Evolutionary conservation across 805 yeast genomes (phyloP).

Genomic region (Wickerhamomyces sydowiorum): DNA sequence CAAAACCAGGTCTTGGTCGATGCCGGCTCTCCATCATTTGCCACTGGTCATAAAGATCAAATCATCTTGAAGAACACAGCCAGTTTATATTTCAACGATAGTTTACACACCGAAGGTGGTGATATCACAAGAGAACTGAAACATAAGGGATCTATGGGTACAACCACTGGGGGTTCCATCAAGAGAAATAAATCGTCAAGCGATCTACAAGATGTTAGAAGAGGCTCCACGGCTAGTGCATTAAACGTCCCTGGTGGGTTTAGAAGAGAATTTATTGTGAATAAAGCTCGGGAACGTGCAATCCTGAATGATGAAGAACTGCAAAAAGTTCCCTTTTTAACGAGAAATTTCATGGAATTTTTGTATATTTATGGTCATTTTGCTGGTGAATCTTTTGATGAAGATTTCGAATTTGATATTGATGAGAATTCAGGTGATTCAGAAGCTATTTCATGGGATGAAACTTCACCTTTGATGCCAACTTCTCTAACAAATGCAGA

Average conservation of each 20-base stretch:
- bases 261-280: slow-evolving; percentile 59
- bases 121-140: slow-evolving; percentile 19
- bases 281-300: slow-evolving; percentile 24
- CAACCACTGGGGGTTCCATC: slow-evolving; percentile 6
- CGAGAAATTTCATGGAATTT: slow-evolving; percentile 73
- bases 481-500: too few species aligned
- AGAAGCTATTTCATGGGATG: slow-evolving; percentile 19
- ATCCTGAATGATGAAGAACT: slow-evolving; percentile 20
- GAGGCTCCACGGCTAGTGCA: slow-evolving; percentile 62
- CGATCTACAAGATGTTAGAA: slow-evolving; percentile 28
- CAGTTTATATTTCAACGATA: slow-evolving; percentile 12
- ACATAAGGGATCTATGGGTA: slow-evolving; percentile 2
- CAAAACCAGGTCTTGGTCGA: slow-evolving; percentile 9
- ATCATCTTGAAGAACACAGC: slow-evolving; percentile 3
- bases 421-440: slow-evolving; percentile 23
- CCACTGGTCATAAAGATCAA: slow-evolving; percentile 9
- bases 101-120: slow-evolving; percentile 18
- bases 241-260: slow-evolving; percentile 80
- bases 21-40: slow-evolving; percentile 14
- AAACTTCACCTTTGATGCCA: slow-evolving; percentile 21
- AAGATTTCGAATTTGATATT: slow-evolving; percentile 45
- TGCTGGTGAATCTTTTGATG: slow-evolving; percentile 80
- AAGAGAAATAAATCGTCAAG: slow-evolving; percentile 17
- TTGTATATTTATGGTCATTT: slow-evolving; percentile 78
- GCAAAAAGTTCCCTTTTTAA: slow-evolving; percentile 41